These are phyloP conservation scores for Firmiana major DNA, from an alignment of 345 rosid genomes.

Conservation along the genomic window DNA sequence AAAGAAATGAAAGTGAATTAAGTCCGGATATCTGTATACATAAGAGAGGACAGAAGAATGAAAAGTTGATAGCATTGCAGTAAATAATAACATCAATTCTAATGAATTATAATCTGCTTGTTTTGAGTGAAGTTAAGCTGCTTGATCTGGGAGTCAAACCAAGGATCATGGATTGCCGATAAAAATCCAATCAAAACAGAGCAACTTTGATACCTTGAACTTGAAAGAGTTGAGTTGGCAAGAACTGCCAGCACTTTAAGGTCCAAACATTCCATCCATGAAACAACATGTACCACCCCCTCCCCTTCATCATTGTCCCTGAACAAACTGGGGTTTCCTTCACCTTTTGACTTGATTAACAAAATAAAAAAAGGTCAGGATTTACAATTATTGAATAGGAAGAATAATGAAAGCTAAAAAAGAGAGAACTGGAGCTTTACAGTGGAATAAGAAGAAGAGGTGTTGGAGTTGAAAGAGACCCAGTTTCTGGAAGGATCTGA, in stretches of 20 bases:
- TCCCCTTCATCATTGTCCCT: conserved; percentile 17
- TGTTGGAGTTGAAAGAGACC: conserved; percentile 24
- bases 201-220: conserved; percentile 31
- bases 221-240: conserved; percentile 42
- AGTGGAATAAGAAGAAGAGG: conserved; percentile 18
- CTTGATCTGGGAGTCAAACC: no score
- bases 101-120: no score
- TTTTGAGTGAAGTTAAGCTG: no score
- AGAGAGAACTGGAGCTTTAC: conserved; percentile 8
- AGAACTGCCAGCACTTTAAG: conserved; percentile 41
- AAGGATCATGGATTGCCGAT: no score
- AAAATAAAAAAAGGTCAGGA: background rate
- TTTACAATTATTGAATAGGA: background rate
- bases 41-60: background rate
- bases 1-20: conserved; percentile 39
- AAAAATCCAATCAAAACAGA: no score
- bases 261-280: conserved; percentile 50
- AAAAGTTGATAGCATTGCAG: background rate
- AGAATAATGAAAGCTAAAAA: background rate
- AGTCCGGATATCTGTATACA: conserved; percentile 31
- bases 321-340: background rate
- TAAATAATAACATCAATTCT: background rate
- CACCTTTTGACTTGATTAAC: conserved; percentile 1
- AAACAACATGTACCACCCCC: conserved; percentile 37
- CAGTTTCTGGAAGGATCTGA: conserved; percentile 35